Percentiles rank a stretch among this genome's conserved stretches.
phyloP scores from a whole-genome alignment of 2,329 filamentous ascomycete species.

The Hymenoscyphus albidus region DNA sequence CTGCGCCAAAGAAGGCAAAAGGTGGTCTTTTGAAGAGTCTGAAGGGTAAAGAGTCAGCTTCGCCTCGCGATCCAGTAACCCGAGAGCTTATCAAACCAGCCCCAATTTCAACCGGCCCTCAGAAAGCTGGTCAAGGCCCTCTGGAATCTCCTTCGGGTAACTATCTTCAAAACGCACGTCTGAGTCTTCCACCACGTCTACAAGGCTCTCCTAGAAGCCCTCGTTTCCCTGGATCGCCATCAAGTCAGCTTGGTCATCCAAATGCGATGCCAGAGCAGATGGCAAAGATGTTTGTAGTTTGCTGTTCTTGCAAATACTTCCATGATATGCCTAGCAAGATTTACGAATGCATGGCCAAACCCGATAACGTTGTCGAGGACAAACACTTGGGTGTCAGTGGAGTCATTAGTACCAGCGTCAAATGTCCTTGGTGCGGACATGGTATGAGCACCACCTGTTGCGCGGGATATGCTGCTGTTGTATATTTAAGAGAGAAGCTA shows the following conservation, averaged over 20 bases:
- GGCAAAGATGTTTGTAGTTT: slow-evolving; percentile 63
- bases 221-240: slow-evolving; percentile 10
- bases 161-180: slow-evolving; percentile 28
- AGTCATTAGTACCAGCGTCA: slow-evolving; percentile 57
- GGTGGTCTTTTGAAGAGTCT: slow-evolving; percentile 16
- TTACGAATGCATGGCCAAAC: slow-evolving; percentile 61
- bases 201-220: slow-evolving; percentile 3
- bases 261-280: slow-evolving; percentile 32
- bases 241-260: slow-evolving; percentile 1
- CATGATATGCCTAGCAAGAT: slow-evolving; percentile 63
- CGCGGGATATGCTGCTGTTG: slow-evolving; percentile 62
- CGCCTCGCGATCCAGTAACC: slow-evolving; percentile 7
- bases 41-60: slow-evolving; percentile 33
- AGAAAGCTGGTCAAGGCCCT: slow-evolving; percentile 18
- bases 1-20: slow-evolving; percentile 27
- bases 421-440: slow-evolving; percentile 70
- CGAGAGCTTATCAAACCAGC: slow-evolving; percentile 15
- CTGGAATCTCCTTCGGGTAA: slow-evolving; percentile 18
- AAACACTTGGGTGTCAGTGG: slow-evolving; percentile 51
- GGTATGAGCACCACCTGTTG: slow-evolving; percentile 67
- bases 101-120: slow-evolving; percentile 15
- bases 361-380: slow-evolving; percentile 51
- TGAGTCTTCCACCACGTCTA: slow-evolving; percentile 17
- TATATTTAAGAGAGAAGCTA: slow-evolving; percentile 62
- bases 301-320: slow-evolving; percentile 60